phyloP scores from a whole-genome alignment of 306 rosid genomes.

The Cucumis melo region DNA sequence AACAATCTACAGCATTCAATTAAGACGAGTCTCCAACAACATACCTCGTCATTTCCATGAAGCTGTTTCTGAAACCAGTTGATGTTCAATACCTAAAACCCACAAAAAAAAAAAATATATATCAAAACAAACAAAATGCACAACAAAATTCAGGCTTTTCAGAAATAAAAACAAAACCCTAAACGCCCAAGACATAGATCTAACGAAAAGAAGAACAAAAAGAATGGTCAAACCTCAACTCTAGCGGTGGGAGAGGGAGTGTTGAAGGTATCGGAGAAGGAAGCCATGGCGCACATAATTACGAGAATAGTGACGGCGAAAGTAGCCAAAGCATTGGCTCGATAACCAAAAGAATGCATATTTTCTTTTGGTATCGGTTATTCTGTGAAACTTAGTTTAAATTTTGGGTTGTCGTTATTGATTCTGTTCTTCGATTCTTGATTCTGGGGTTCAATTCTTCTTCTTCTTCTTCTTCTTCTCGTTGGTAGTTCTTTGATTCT shows the following conservation, averaged over 20 bases:
- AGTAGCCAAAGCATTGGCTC: conserved; percentile 49
- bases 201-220: neutral
- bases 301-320: conserved; percentile 50
- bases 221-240: conserved; percentile 31
- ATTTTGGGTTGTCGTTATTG: neutral
- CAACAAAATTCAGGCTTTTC: neutral
- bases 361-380: neutral
- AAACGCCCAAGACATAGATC: conserved; percentile 9
- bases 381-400: neutral
- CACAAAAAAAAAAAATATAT: neutral
- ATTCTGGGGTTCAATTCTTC: neutral
- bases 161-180: neutral
- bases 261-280: conserved; percentile 45
- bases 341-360: conserved; percentile 53
- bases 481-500: neutral
- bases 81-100: conserved; percentile 35
- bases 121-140: neutral
- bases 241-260: conserved; percentile 37
- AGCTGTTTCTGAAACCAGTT: conserved; percentile 71
- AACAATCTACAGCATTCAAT: neutral
- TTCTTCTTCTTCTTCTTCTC: neutral
- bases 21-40: neutral
- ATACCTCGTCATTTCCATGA: conserved; percentile 59
- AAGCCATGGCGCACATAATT: conserved; percentile 51
- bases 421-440: neutral